Evolutionary conservation across 1,284 basidiomycete genomes (phyloP), one percentile per base, ranked within the genome.

Genomic region (Phlebopus sp.): DNA sequence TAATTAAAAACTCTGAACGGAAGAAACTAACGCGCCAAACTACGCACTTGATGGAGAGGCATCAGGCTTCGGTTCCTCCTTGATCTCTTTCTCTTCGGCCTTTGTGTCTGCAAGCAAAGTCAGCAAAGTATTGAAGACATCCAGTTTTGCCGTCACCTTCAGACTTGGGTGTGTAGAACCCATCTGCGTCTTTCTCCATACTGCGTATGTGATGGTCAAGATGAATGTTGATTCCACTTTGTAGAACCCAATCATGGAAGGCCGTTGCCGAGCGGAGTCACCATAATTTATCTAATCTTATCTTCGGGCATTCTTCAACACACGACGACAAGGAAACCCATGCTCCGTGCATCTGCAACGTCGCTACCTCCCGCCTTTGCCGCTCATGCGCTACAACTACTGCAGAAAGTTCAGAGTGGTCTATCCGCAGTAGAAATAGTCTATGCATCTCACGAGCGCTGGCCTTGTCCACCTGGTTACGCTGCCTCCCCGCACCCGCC

Each of bases 121-220:
- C 27, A 46, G 68, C 27, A 8, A 29, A 67, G 53, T 3, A 34
- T 21, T 27, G 6, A 21, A 7, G 5, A 31, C 27, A 5, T 17
- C 42, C 4, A 5, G 3, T 0, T 1, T 40, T 15, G 46, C 21
- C 13, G n/a, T 11, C 48, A 69, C 65, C 63, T 35, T 66, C 65
- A 5, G 44, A 18, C 49, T 63, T 69, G 1, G 82, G 73, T 13
- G 74, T 78, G 60, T 84, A 87, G 65, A 88, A 88, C 5, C 86
- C 86, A 48, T 88, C 85, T 47, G 77, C 82, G 65, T 86, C 84
- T 68, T 84, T 88, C 63, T 84, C 72, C 74, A 84, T 76, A 43
- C 42, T 58, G 45, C 41, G 44, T 50, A 37, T 37, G 21, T 38
- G 51, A 49, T 41, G 51, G 47, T 47, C 40, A 37, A 38, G 39